Base-by-base conservation (phyloP, 1,139 yeast species). In the Sugiyamaella xylanicola region DNA sequence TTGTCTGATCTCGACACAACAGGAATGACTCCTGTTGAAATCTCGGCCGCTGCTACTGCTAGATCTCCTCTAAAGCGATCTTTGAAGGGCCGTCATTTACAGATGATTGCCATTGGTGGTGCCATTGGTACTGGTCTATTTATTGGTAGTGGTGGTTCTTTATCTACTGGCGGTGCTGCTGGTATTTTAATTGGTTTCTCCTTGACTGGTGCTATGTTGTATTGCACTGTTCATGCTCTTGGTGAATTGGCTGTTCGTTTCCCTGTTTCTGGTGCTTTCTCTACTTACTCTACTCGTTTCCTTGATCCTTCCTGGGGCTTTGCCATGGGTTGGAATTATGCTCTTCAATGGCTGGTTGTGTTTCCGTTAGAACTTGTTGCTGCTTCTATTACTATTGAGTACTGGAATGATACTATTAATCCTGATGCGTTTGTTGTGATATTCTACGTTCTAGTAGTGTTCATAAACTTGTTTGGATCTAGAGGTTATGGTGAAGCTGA, bases 81-180 rank as follows among this genome's bases (percentile, higher is more conserved):
- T 46, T 77, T 87, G 56, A 84, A 84, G 63, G 76, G 73, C 20
- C 77, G 89, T 74, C 83, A 87, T 76, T 74, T 88, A 64, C 87
- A 86, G 67, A 87, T 89, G 89, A 85, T 89, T 69, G 95, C 95
- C 48, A 84, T 89, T 65, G 96, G 96, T 67, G 95, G 96, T 63
- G 80, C 90, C 52, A 87, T 89, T 61, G 96, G 96, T 72, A 87
- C 86, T 3, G 86, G 86, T 67, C 76, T 85, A 48, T 83, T 86
- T 62, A 82, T 86, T 58, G 91, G 91, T 58, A 75, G 84, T 42
- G 91, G 91, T 51, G 72, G 77, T 49, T 79, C 85, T 27, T 71
- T 85, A 48, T 64, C 72, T 27, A 71, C 74, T 29, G 86, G 87
- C 53, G 92, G 93, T 11, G 89, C 91, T 1, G 88, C 84, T 2